Percentiles rank a stretch among this genome's conserved stretches.
phyloP scores from a whole-genome alignment of 306 rosid species.

The Ammopiptanthus mongolicus region DNA sequence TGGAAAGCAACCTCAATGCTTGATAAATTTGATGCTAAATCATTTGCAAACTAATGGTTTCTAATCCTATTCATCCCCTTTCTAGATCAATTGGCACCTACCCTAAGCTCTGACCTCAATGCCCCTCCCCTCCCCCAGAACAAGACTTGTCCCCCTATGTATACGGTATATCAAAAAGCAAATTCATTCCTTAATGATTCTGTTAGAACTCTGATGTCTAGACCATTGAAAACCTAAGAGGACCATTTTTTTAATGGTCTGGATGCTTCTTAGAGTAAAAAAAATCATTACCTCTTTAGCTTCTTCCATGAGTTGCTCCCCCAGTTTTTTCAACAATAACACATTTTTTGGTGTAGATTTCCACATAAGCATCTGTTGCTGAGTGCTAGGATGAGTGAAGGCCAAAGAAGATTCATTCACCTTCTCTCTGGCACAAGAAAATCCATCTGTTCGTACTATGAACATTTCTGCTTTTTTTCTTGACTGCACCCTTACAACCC shows the following conservation, averaged over 20 bases:
- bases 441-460: constrained; percentile 91
- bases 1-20: not conserved
- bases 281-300: constrained; percentile 76
- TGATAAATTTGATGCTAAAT: not conserved
- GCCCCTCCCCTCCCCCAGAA: constrained; percentile 19
- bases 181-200: not conserved
- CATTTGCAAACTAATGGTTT: not conserved
- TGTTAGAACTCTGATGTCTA: not conserved
- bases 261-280: not conserved
- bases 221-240: not conserved
- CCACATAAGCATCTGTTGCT: constrained; percentile 99
- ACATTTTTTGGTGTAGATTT: constrained; percentile 92
- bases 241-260: not conserved
- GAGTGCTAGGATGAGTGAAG: constrained; percentile 97
- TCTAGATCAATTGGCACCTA: not conserved
- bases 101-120: not conserved
- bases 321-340: constrained; percentile 83
- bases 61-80: not conserved
- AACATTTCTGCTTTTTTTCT: constrained; percentile 99
- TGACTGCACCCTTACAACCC: constrained; percentile 97
- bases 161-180: constrained; percentile 1
- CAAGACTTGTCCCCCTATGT: not conserved
- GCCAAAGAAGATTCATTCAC: constrained; percentile 95
- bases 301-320: constrained; percentile 89
- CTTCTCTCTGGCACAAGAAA: constrained; percentile 87